Evolutionary conservation across 768 basidiomycete species (phyloP), one percentile per base, ranked within the genome.

Genomic region (Boletales sp.): DNA sequence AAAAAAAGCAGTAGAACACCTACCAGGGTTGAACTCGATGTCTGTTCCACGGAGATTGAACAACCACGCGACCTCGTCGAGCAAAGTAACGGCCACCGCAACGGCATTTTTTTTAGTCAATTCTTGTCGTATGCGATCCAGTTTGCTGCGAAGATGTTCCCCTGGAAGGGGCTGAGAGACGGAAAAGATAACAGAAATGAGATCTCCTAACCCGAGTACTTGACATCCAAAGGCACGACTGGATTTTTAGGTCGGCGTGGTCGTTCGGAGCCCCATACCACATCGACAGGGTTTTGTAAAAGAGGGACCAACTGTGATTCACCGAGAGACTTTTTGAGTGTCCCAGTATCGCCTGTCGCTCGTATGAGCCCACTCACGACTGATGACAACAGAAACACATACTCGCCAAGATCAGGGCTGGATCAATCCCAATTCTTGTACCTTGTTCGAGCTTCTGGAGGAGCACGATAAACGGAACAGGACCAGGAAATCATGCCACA

Each of bases 51-150:
- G 84, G 31, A 99, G 74, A 67, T 97, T 94, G 72, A 92, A 90
- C 35, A 94, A 63, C 93, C 93, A 98, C 0, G 92, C 93, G 44
- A 95, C 83, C 65, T 98, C 95, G 66, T 98, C 95, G 18, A 98
- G 79, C 77, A 87, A 84, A n/a, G 78, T 86, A 5, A 97, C 79
- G 1, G 95, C 84, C 37, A 90, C 67, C 2, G 87, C 92, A 56
- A 72, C 64, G 2, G 70, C 71, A 4, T 73, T 68, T 51, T 76
- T 72, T 61, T 83, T 78, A n/a, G 70, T 72, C 47, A 95, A 57
- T 53, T 86, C 83, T 49, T 82, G 77, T 32, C 91, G 76, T 6
- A 92, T 69, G 17, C 73, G 70, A 15, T 70, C 68, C 37, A 99
- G 72, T 68, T 99, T 99, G 28, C 80, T 77, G 33, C 66, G 57